Percentiles rank a stretch among this genome's conserved stretches.
These are phyloP conservation scores for Talaromyces sp. DNA, from an alignment of 2,329 filamentous ascomycete genomes.

Conservation along the genomic window DNA sequence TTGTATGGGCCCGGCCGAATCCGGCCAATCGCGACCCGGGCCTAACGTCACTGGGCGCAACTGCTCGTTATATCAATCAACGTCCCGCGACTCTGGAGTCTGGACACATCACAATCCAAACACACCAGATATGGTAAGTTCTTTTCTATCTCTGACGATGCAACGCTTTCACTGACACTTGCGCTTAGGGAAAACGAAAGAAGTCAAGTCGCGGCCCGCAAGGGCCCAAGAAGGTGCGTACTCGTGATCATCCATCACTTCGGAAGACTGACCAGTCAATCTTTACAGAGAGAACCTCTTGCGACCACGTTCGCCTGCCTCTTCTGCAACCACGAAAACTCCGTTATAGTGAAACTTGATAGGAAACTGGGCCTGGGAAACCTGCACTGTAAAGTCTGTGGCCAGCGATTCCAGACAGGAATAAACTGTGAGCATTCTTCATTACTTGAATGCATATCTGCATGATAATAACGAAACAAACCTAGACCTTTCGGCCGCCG, in stretches of 20 bases:
- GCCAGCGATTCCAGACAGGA: constrained; percentile 84
- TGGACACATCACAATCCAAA: not conserved
- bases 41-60: not conserved
- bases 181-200: constrained; percentile 79
- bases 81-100: not conserved
- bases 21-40: not conserved
- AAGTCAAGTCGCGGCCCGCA: constrained; percentile 74
- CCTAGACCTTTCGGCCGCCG: constrained; percentile 77
- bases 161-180: not conserved
- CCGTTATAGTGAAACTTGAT: constrained; percentile 84
- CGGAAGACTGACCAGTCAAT: constrained; percentile 6
- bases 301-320: constrained; percentile 85
- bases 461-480: not conserved
- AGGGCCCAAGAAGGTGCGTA: constrained; percentile 71
- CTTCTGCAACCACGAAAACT: constrained; percentile 97
- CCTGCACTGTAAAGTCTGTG: constrained; percentile 86
- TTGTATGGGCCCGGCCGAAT: not conserved
- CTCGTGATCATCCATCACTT: not conserved
- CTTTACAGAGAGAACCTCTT: constrained; percentile 40
- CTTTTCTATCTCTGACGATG: too few relatives aligned
- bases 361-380: constrained; percentile 86
- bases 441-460: not conserved
- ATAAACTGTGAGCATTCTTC: constrained; percentile 71
- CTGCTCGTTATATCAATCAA: not conserved
- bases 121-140: not conserved